Base-by-base conservation (phyloP, 192 early-diverging fungal species). In the Coemansia sp. region DNA sequence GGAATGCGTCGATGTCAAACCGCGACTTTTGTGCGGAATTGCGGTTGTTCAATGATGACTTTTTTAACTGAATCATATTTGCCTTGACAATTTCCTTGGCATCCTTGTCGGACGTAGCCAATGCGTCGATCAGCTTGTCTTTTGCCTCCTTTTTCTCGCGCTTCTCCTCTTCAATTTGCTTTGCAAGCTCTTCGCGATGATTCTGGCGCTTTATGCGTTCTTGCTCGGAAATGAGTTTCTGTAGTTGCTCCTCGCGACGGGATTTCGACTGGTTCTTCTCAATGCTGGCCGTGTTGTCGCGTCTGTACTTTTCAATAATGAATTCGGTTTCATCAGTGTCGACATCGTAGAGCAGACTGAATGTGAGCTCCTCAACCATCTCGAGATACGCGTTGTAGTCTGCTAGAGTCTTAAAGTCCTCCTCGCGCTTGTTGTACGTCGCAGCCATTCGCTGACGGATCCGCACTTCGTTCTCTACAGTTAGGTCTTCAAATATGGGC, bases 401-500 rank as follows among this genome's bases (percentile, higher is more conserved):
- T 60, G 84, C 83, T 39, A 92, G 66, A 5, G 74, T 85, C 16
- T 85, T 84, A 71, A 97, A 98, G 73, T 97, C 95, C 66, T 94
- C 93, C 32, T 84, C 86, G n/a, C 95, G 83, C 78, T 96, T 95
- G 76, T 98, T 98, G 73, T 92, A 95, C 59, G 83, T 86, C 70
- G 82, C 79, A 7, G 90, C 85, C 63, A 93, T 84, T 48, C 88
- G 87, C 67, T 87, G 92, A 58, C 96, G 81, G 52, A 92, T 89
- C 18, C 89, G 86, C 22, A 98, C 90, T 74, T 98, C 97, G 79
- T 94, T 96, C 68, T 98, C 97, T 11, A 97, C 95, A 4, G 86
- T 86, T 21, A 98, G 84, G 74, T 98, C 94, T 76, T 97, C 97
- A 78, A 98, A 98, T 16, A 91, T 93, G 51, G 94, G 95, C 49